Base-by-base conservation (phyloP, 371 early-diverging fungal genomes). In the Chytridium lagenaria region DNA sequence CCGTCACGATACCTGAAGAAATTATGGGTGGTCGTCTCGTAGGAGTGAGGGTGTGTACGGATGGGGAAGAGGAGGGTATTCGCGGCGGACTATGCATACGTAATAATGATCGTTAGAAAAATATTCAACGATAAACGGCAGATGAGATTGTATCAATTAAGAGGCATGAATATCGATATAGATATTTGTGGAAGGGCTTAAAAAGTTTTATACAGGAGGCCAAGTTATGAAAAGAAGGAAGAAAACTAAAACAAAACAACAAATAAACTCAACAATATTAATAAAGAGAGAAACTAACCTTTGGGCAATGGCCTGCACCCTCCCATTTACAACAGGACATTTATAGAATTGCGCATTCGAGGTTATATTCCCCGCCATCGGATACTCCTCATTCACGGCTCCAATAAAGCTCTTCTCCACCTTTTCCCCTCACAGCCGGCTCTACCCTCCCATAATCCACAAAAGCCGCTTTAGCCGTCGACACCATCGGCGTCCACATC, bases 11-110 rank as follows among this genome's bases (percentile, higher is more conserved):
- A 30, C 0, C 69, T 39, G 70, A 67, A 77, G 61, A 75, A 81
- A 7, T 64, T 38, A 26, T 74, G 50, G 3, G 69, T 75, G 0
- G 81, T 78, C 16, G 81, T 81, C 23, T 75, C 76, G 55, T 71
- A 75, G 15, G 22, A 22, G 49, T 64, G 59, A 1, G n/a, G 23
- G 23, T 76, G 71, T 0, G 71, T 26, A 5, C 64, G 33, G 5
- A 76, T 23, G 2, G 77, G 72, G 61, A 76, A 76, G 44, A 72
- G 39, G 3, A 71, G 66, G 5, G 7, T 3, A 39, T n/a, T 37
- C 39, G 51, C 22, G 61, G 59, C n/a, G 26, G 69, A 59, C 38
- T 66, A 22, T n/a, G n/a, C n/a, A n/a, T n/a, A n/a, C n/a, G n/a
- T n/a, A n/a, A n/a, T n/a, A n/a, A n/a, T n/a, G n/a, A n/a, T n/a